Conservation (phyloP, 257 asterid species). For the Catharanthus roseus region DNA sequence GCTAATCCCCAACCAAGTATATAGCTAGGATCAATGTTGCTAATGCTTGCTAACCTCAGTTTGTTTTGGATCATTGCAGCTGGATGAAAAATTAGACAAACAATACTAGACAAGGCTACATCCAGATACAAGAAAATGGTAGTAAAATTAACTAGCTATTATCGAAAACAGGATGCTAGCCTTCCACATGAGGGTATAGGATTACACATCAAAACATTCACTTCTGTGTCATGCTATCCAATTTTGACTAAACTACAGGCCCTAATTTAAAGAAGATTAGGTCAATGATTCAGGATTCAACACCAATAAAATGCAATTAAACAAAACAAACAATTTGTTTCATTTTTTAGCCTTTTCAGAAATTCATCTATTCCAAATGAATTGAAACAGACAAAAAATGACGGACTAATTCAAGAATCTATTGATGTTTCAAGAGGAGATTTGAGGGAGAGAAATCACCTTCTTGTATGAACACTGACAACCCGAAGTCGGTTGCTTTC, state of each 20-base stretch:
- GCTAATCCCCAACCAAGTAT: not conserved
- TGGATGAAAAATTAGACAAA: not conserved
- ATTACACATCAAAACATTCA: not conserved
- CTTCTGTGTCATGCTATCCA: not conserved
- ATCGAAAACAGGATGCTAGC: not conserved
- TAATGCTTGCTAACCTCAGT: too few species aligned
- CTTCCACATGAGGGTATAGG: not conserved
- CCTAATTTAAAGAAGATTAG: not conserved
- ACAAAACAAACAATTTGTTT: not conserved
- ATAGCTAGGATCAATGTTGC: not conserved
- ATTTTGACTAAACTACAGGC: not conserved
- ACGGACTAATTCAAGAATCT: not conserved
- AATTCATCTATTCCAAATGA: not conserved
- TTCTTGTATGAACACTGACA: slow-evolving; percentile 71
- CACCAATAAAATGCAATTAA: not conserved
- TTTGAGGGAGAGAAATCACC: slow-evolving; percentile 29
- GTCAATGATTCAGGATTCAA: not conserved
- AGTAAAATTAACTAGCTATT: not conserved
- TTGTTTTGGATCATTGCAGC: not conserved
- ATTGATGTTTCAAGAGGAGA: not conserved
- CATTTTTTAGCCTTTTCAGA: not conserved
- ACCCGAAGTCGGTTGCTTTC: slow-evolving; percentile 76
- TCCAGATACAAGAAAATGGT: not conserved
- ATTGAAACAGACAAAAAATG: not conserved
- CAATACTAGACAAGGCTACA: not conserved